Base-by-base conservation (phyloP, 345 rosid species). In the Cardiospermum halicacabum region DNA sequence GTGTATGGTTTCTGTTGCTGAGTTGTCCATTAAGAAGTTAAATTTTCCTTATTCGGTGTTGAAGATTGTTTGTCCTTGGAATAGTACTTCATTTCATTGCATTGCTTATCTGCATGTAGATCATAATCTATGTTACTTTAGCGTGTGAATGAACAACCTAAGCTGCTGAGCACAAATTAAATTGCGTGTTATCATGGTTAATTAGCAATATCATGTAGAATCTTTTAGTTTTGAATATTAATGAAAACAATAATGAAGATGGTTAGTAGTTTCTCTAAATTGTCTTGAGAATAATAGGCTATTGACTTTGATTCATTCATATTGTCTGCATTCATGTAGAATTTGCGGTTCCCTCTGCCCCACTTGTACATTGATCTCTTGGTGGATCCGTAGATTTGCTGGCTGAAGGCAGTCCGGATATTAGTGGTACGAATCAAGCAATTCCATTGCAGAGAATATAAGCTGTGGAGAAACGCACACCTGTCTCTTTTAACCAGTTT, bases 371-470 rank as follows among this genome's bases (percentile, higher is more conserved):
- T 66, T 72, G 47, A 57, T 64, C 81, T 55, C 56, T 58, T 51
- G 63, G 69, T 76, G 66, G 67, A 59, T 60, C 84, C 32, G 58
- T 74, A 15, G 71, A 67, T 53, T 69, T 78, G 25, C 59, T 72
- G 57, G 75, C 75, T 39, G 91, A 75, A 36, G 75, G 71, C 68
- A 75, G 62, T 48, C 58, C 42, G 9, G 84, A 75, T 62, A 55
- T 48, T 64, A 60, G 75, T 65, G 75, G 56, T 53, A 72, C 72
- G 42, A 75, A 69, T 68, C 76, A 69, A 68, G 88, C 79, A 64
- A 62, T 82, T 53, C 97, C 96, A 9, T 84, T 78, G 92, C 97
- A 85, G 75, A 84, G 97, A 73, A 81, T 89, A 72, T 97, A 94
- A 71, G 82, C 92, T 22, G 79, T 87, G 49, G 99, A 90, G 71